Evolutionary conservation across 352 stramenopile species (phyloP), one percentile per base, ranked within the genome.

Genomic region (Globisporangium orthogonon): DNA sequence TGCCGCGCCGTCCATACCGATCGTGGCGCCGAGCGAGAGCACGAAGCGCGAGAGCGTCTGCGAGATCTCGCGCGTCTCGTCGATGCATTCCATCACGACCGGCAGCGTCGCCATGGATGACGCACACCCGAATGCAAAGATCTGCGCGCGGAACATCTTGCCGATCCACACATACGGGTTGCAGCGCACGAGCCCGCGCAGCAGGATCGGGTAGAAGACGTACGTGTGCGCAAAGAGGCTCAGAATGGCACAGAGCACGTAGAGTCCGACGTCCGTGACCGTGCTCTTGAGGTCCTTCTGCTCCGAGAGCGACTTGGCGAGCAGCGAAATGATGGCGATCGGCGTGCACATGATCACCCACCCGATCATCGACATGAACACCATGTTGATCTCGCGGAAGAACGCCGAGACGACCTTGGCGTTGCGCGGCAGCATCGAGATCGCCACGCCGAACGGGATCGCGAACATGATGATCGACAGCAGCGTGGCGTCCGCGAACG

Each of bases 11-110:
- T 75, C 56, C 63, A 73, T 76, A 51, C 63, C 57, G 44, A 70
- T 80, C 7, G 75, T 88, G 9, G 81, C 76, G 1, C 73, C 78
- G 14, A 91, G 67, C 69, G 70, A 89, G 75, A 29, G 83, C 72
- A 58, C 89, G 43, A 48, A 48, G 89, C 28, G 73, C 2, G 76
- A 71, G 4, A 89, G 57, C 31, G 80, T 70, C 52, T 66, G 62
- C 17, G 79, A 82, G 11, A 90, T 70, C 57, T 79, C 70, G 28
- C 71, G 74, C 10, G 79, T 83, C 17, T 67, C 65, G 52, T 88
- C 81, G n/a, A 91, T 69, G 55, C 78, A 91, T 5, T 78, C 76
- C 67, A 87, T 70, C 14, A 77, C 29, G 3, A 58, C 29, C 5
- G 44, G 9, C 7, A 74, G 56, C 59, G 54, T 74, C 54, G n/a